Conservation (phyloP, 2,329 filamentous ascomycete genomes). For the Cadophora malorum region DNA sequence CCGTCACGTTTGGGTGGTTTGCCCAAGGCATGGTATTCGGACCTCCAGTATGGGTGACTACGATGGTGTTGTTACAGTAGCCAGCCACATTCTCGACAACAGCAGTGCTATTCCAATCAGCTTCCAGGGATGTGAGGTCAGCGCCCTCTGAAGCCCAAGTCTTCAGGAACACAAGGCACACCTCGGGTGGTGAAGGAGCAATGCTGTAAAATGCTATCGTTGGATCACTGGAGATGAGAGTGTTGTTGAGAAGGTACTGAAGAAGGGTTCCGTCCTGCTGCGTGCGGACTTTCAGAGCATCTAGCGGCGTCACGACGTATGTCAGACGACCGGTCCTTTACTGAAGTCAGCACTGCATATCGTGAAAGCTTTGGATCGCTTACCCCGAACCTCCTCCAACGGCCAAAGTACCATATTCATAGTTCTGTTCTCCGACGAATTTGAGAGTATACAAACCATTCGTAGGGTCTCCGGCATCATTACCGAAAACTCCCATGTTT, state of each 20-base stretch:
- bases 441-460: constrained; percentile 42
- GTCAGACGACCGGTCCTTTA: constrained; percentile 52
- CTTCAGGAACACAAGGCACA: constrained; percentile 68
- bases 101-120: constrained; percentile 38
- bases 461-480: constrained; percentile 66
- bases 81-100: constrained; percentile 53
- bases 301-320: constrained; percentile 58
- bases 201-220: constrained; percentile 51
- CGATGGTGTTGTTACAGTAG: constrained; percentile 58
- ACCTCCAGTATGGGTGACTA: constrained; percentile 68
- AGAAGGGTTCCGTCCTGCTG: constrained; percentile 57
- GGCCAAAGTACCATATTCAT: constrained; percentile 55
- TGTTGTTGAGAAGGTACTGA: constrained; percentile 61
- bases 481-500: constrained; percentile 59
- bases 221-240: constrained; percentile 63
- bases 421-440: constrained; percentile 35
- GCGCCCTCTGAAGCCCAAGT: constrained; percentile 74
- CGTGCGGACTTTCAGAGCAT: constrained; percentile 65
- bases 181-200: constrained; percentile 31
- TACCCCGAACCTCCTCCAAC: constrained; percentile 55
- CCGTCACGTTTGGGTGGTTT: constrained; percentile 75
- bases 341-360: background rate
- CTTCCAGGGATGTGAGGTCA: constrained; percentile 54
- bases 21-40: constrained; percentile 75
- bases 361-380: background rate